Percentiles rank a stretch among this genome's conserved stretches.
Conservation (phyloP, 495 filamentous ascomycete genomes). For the Choiromyces venosus region DNA sequence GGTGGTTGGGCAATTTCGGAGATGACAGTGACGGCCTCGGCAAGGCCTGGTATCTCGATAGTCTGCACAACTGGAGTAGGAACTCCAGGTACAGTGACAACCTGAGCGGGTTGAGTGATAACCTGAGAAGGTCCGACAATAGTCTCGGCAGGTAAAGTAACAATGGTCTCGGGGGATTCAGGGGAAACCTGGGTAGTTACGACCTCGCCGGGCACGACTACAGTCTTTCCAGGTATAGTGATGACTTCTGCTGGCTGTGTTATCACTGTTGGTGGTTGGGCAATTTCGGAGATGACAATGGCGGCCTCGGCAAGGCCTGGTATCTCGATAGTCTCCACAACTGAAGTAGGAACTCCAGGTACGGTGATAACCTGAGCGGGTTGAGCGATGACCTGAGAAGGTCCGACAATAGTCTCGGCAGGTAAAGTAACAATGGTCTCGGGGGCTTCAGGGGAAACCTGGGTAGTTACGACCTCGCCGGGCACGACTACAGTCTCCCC, state of each 20-base stretch:
- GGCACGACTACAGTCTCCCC: slow-evolving; percentile 23
- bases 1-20: slow-evolving; percentile 15
- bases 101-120: slow-evolving; percentile 14
- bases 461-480: slow-evolving; percentile 20
- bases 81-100: slow-evolving; percentile 23
- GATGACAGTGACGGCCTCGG: slow-evolving; percentile 10
- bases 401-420: slow-evolving; percentile 23
- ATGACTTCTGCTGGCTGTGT: slow-evolving; percentile 25
- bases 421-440: slow-evolving; percentile 16
- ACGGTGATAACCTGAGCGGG: slow-evolving; percentile 22
- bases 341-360: slow-evolving; percentile 11
- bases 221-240: slow-evolving; percentile 29
- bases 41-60: slow-evolving; percentile 9
- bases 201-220: slow-evolving; percentile 18
- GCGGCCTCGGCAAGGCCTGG: slow-evolving; percentile 5
- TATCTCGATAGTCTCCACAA: slow-evolving; percentile 12
- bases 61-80: slow-evolving; percentile 9
- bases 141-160: slow-evolving; percentile 26
- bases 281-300: slow-evolving; percentile 12
- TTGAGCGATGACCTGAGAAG: slow-evolving; percentile 22
- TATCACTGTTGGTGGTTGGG: slow-evolving; percentile 21
- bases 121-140: slow-evolving; percentile 20
- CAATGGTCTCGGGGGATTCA: slow-evolving; percentile 10
- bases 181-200: slow-evolving; percentile 22
- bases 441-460: slow-evolving; percentile 15